These are phyloP conservation scores for Myriosclerotinia curreyana DNA, from an alignment of 2,329 filamentous ascomycete species.

Conservation along the genomic window DNA sequence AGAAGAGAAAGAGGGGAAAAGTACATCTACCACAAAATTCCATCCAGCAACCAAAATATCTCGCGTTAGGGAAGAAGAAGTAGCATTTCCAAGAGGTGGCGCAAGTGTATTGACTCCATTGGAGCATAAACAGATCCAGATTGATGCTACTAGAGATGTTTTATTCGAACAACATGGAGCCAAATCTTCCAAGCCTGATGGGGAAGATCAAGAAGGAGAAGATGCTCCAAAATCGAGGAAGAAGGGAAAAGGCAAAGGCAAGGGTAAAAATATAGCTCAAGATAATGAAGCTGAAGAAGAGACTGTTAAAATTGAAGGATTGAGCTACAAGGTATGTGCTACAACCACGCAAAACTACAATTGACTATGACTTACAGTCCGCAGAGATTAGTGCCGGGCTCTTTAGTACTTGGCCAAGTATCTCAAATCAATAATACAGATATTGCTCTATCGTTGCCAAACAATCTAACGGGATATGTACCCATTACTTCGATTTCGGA, in stretches of 20 bases:
- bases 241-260: constrained; percentile 55
- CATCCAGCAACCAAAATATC: constrained; percentile 37
- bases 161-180: constrained; percentile 76
- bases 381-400: constrained; percentile 79
- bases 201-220: constrained; percentile 32
- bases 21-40: constrained; percentile 26
- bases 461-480: constrained; percentile 87
- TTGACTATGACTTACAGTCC: constrained; percentile 38
- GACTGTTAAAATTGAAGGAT: constrained; percentile 72
- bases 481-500: constrained; percentile 90
- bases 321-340: constrained; percentile 77
- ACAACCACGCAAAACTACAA: not conserved
- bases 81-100: constrained; percentile 87
- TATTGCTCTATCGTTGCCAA: constrained; percentile 79
- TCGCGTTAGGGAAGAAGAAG: constrained; percentile 72
- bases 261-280: constrained; percentile 52
- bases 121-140: constrained; percentile 93
- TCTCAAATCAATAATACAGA: constrained; percentile 76
- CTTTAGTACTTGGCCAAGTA: constrained; percentile 83
- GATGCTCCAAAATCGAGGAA: constrained; percentile 33
- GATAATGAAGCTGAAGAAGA: constrained; percentile 47
- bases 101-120: constrained; percentile 86
- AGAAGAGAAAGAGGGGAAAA: constrained; percentile 32
- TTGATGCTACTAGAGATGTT: constrained; percentile 89
- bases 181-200: constrained; percentile 45